Conservation (phyloP, 1,284 basidiomycete genomes). For the Paramarasmius palmivorus region DNA sequence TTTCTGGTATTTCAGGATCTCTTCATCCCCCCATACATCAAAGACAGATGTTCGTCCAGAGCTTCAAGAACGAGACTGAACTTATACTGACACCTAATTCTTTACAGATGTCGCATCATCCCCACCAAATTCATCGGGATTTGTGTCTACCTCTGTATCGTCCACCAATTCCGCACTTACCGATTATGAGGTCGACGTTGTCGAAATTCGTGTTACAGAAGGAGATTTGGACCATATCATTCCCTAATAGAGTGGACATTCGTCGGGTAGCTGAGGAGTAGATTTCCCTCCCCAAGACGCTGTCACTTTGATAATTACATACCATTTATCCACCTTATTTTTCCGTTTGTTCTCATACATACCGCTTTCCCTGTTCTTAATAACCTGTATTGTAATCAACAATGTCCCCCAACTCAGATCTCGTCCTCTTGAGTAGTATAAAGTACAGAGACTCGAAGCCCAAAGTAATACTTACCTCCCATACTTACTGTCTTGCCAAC, state of each 20-base stretch:
- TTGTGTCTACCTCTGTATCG: constrained; percentile 67
- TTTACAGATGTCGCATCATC: constrained; percentile 74
- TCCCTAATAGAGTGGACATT: constrained; percentile 42
- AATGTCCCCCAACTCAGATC: no score
- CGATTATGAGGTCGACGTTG: constrained; percentile 79
- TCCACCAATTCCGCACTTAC: constrained; percentile 66
- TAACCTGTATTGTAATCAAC: no score
- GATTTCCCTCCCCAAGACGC: constrained; percentile 5
- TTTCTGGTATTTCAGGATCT: constrained; percentile 53
- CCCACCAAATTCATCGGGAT: constrained; percentile 65
- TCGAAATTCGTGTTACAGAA: constrained; percentile 79
- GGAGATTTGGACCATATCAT: constrained; percentile 75
- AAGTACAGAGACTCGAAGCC: no score
- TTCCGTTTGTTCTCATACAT: constrained; percentile 1
- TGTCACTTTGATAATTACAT: constrained; percentile 10
- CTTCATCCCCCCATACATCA: constrained; percentile 83
- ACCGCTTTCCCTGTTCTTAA: no score
- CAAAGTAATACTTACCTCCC: no score
- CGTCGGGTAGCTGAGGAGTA: not conserved
- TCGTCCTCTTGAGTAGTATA: no score
- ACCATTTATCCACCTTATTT: constrained; percentile 5
- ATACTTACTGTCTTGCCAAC: no score
- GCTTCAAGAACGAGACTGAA: constrained; percentile 15
- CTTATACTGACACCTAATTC: constrained; percentile 8
- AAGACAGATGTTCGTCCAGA: constrained; percentile 74